Percentiles rank a stretch among this genome's conserved stretches.
These are phyloP conservation scores for Diaporthe australafricana DNA, from an alignment of 2,329 filamentous ascomycete genomes.

Conservation along the genomic window DNA sequence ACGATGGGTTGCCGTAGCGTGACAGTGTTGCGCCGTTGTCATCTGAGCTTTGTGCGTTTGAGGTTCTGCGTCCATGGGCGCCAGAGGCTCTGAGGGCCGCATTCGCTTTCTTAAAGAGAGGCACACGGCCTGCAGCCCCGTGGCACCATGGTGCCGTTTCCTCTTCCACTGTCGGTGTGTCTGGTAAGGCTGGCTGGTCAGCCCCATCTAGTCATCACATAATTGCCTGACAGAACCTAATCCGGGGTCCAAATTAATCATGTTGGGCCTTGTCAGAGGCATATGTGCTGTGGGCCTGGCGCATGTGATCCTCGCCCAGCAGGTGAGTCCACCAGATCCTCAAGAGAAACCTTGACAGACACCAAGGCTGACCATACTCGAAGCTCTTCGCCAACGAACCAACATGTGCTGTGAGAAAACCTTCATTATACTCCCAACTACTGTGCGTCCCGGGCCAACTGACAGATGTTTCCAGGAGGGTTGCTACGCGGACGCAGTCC, in stretches of 20 bases:
- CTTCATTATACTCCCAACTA: not conserved
- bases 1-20: not conserved
- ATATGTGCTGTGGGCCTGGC: not conserved
- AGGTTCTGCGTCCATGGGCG: not conserved
- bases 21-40: conserved; percentile 2
- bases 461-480: not conserved
- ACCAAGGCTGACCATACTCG: conserved; percentile 4
- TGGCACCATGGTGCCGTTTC: not conserved
- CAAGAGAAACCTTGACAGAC: not conserved
- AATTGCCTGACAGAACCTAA: conserved; percentile 10
- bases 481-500: conserved; percentile 17
- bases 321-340: conserved; percentile 2
- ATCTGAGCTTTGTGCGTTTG: conserved; percentile 9
- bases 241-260: conserved; percentile 5
- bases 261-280: conserved; percentile 10
- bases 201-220: conserved; percentile 24
- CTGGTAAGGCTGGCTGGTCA: conserved; percentile 24
- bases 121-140: not conserved
- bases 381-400: conserved; percentile 29
- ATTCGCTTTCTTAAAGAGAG: conserved; percentile 9
- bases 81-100: not conserved
- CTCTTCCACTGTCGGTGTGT: conserved; percentile 5
- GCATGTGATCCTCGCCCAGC: conserved; percentile 15
- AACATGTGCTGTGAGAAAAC: conserved; percentile 8
- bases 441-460: not conserved